A percentile compares a stretch with the other conserved stretches of the same genome.
phyloP scores from a whole-genome alignment of 192 early-diverging fungal genomes.

The Rhizophagus prolifer region DNA sequence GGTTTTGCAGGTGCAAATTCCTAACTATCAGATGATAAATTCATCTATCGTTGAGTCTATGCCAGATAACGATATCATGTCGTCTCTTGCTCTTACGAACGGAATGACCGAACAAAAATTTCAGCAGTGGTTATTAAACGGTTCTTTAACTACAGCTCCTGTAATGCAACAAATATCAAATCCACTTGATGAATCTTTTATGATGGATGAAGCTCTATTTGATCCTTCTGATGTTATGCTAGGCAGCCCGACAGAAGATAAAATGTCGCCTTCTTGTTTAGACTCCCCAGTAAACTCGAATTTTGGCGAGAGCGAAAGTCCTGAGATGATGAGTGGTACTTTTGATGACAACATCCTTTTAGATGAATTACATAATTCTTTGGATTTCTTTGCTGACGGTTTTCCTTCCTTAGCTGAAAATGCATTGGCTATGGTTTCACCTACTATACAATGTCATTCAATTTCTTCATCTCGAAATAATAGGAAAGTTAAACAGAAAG shows the following conservation, averaged over 20 bases:
- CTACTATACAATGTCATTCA: slow-evolving; percentile 15
- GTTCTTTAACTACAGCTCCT: slow-evolving; percentile 1
- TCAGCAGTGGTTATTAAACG: slow-evolving; percentile 18
- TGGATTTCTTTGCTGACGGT: slow-evolving; percentile 23
- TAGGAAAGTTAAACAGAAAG: slow-evolving; percentile 10
- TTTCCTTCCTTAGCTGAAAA: slow-evolving; percentile 13
- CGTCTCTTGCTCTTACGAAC: slow-evolving; percentile 21
- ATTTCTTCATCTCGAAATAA: not conserved
- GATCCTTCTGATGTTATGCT: slow-evolving; percentile 21
- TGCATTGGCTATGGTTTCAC: slow-evolving; percentile 1
- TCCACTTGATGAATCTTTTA: slow-evolving; percentile 14
- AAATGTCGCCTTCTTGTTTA: slow-evolving; percentile 16
- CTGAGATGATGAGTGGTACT: slow-evolving; percentile 5
- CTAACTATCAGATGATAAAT: slow-evolving; percentile 2
- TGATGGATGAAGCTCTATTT: slow-evolving; percentile 23
- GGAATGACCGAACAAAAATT: slow-evolving; percentile 21
- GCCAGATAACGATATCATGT: slow-evolving; percentile 25
- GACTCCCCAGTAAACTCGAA: slow-evolving; percentile 21
- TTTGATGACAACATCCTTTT: slow-evolving; percentile 14
- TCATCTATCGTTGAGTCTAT: not conserved
- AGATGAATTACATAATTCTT: slow-evolving; percentile 16
- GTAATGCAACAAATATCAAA: not conserved
- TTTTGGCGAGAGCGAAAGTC: slow-evolving; percentile 20
- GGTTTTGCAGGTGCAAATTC: slow-evolving; percentile 17
- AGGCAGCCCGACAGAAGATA: slow-evolving; percentile 18